Conservation (phyloP, 345 rosid species). For the Clarkia xantiana region DNA sequence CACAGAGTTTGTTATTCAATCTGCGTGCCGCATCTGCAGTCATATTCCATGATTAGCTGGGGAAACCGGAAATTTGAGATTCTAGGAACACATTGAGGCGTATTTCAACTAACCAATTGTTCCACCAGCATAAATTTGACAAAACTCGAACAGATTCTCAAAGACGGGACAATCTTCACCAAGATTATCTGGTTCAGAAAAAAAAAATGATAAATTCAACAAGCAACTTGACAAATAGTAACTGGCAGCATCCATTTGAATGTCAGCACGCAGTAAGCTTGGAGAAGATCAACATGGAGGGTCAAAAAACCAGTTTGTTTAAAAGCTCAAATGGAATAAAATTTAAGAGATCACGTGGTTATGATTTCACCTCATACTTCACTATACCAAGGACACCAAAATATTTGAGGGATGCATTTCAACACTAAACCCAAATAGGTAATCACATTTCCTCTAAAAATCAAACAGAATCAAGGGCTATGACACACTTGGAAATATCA, state of each 20-base stretch:
- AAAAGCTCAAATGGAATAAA: too few relatives aligned
- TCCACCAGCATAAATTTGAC: slow-evolving; percentile 96
- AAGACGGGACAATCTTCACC: slow-evolving; percentile 99
- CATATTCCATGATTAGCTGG: background rate
- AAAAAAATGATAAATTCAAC: background rate
- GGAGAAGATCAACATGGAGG: too few relatives aligned
- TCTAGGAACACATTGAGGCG: background rate
- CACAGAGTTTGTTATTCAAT: slow-evolving; percentile 82
- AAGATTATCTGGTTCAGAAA: slow-evolving; percentile 47
- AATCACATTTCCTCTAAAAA: too few relatives aligned
- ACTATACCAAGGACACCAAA: too few relatives aligned
- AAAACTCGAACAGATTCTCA: slow-evolving; percentile 84
- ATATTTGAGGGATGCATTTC: too few relatives aligned
- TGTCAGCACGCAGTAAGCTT: too few relatives aligned
- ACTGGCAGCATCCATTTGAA: background rate
- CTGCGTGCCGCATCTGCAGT: slow-evolving; percentile 81
- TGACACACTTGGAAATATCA: background rate
- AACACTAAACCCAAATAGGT: too few relatives aligned
- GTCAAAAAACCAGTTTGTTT: too few relatives aligned
- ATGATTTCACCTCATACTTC: too few relatives aligned
- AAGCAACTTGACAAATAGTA: background rate
- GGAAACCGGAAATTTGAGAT: slow-evolving; percentile 6
- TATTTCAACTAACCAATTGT: slow-evolving; percentile 55
- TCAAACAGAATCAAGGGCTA: background rate
- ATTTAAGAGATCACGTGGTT: too few relatives aligned